A percentile compares a stretch with the other conserved stretches of the same genome.
These are phyloP conservation scores for Coniochaeta sp. DNA, from an alignment of 2,329 filamentous ascomycete genomes.

Conservation along the genomic window DNA sequence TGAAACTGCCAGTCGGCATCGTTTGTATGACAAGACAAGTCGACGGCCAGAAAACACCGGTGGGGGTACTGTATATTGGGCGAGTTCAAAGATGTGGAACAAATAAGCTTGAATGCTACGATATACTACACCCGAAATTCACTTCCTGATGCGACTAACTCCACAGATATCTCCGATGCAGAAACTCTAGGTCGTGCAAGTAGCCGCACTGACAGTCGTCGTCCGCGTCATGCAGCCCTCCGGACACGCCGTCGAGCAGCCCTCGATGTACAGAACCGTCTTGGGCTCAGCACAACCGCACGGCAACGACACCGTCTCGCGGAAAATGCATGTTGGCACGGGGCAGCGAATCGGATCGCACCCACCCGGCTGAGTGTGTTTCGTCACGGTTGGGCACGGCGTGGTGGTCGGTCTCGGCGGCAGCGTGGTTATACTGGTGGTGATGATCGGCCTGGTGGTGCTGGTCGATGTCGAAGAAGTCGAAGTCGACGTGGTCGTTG, in stretches of 20 bases:
- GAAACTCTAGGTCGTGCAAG: background rate
- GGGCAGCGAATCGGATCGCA: slow-evolving; percentile 26
- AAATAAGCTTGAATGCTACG: slow-evolving; percentile 17
- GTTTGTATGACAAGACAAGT: too few relatives aligned
- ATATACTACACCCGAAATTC: slow-evolving; percentile 8
- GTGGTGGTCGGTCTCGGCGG: slow-evolving; percentile 9
- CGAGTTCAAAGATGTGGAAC: background rate
- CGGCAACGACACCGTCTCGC: slow-evolving; percentile 21
- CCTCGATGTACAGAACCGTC: slow-evolving; percentile 26
- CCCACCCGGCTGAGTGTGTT: slow-evolving; percentile 22
- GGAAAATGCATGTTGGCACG: slow-evolving; percentile 23
- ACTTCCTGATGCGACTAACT: too few relatives aligned
- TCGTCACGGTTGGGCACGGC: slow-evolving; percentile 25
- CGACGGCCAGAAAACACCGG: too few relatives aligned
- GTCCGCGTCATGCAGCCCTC: slow-evolving; percentile 23
- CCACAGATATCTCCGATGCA: background rate
- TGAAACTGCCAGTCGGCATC: too few relatives aligned
- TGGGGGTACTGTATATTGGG: too few relatives aligned
- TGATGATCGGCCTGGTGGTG: slow-evolving; percentile 11
- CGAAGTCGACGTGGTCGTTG: slow-evolving; percentile 7
- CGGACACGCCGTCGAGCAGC: slow-evolving; percentile 25
- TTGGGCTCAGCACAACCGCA: slow-evolving; percentile 23
- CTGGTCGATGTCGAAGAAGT: background rate
- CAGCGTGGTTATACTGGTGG: slow-evolving; percentile 17
- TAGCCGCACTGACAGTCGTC: slow-evolving; percentile 16